Conservation (phyloP, 345 rosid genomes). For the Crucihimalaya himalaica region DNA sequence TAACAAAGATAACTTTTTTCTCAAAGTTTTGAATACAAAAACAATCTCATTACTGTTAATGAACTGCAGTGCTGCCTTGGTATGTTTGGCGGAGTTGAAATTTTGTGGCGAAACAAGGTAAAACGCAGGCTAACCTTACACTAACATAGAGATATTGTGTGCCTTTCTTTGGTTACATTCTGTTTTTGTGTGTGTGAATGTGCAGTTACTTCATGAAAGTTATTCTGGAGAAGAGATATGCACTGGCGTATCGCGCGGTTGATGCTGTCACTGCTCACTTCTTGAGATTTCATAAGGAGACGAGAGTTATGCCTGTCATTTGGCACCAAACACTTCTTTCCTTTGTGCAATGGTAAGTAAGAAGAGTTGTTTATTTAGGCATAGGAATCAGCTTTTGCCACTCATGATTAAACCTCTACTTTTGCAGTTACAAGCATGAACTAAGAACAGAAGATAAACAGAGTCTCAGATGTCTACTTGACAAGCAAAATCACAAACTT, state of each 20-base stretch:
- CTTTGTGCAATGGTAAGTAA: slow-evolving; percentile 14
- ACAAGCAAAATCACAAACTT: too few species aligned
- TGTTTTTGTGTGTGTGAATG: not conserved
- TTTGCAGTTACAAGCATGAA: slow-evolving; percentile 21
- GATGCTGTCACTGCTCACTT: slow-evolving; percentile 17
- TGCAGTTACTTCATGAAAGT: slow-evolving; percentile 17
- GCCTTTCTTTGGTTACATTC: not conserved
- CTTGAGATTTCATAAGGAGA: slow-evolving; percentile 15
- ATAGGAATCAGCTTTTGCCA: not conserved
- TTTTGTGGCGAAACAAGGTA: slow-evolving; percentile 10
- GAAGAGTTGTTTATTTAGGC: not conserved
- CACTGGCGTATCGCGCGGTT: not conserved
- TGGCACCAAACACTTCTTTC: slow-evolving; percentile 21
- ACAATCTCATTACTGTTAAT: too few species aligned
- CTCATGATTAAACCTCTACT: not conserved
- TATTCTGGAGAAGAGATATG: slow-evolving; percentile 23
- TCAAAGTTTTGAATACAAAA: not conserved
- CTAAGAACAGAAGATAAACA: slow-evolving; percentile 16
- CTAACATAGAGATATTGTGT: not conserved
- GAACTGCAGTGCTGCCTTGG: slow-evolving; percentile 10
- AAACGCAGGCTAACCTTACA: not conserved
- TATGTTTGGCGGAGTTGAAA: not conserved
- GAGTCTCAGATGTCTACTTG: not conserved
- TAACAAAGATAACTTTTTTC: not conserved
- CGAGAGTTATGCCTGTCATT: not conserved